Evolutionary conservation across 169 alveolate genomes (phyloP).

Genomic region (Plasmodium gaboni): DNA sequence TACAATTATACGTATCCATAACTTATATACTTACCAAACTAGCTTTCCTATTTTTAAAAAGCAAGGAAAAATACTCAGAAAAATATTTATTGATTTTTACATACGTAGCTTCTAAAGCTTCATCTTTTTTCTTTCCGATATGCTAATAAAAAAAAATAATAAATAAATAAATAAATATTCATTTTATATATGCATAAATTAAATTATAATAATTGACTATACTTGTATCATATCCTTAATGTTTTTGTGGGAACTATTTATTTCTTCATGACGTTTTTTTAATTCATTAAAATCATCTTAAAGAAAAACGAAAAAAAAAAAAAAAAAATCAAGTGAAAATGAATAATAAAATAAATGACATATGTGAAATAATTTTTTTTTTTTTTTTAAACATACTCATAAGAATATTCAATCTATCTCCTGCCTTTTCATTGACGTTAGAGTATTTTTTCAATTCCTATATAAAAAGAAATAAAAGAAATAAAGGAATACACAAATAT

Average conservation of each 20-base stretch:
- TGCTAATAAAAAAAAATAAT: conserved; percentile 31
- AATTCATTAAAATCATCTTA: conserved; percentile 70
- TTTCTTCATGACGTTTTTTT: conserved; percentile 68
- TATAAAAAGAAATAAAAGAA: not conserved
- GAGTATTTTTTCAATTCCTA: conserved; percentile 68
- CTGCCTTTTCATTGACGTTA: conserved; percentile 72
- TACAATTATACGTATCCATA: too few relatives aligned
- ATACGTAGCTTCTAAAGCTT: conserved; percentile 74
- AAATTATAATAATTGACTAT: not conserved
- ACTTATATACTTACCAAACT: conserved; percentile 27
- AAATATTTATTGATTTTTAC: conserved; percentile 69
- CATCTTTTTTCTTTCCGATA: conserved; percentile 76
- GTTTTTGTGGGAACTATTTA: conserved; percentile 38
- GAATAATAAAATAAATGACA: not conserved
- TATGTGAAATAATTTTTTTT: not conserved
- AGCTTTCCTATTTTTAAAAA: conserved; percentile 74
- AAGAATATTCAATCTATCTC: conserved; percentile 59
- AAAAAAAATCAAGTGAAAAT: conserved; percentile 2
- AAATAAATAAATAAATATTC: conserved; percentile 2
- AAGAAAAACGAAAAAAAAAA: conserved; percentile 4
- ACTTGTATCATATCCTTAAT: conserved; percentile 76
- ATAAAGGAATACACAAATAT: not conserved
- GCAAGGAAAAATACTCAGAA: conserved; percentile 69
- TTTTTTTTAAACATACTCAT: conserved; percentile 41
- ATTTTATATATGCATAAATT: too few relatives aligned